Evolutionary conservation across 257 asterid genomes (phyloP).

Genomic region (Marsdenia floribunda): DNA sequence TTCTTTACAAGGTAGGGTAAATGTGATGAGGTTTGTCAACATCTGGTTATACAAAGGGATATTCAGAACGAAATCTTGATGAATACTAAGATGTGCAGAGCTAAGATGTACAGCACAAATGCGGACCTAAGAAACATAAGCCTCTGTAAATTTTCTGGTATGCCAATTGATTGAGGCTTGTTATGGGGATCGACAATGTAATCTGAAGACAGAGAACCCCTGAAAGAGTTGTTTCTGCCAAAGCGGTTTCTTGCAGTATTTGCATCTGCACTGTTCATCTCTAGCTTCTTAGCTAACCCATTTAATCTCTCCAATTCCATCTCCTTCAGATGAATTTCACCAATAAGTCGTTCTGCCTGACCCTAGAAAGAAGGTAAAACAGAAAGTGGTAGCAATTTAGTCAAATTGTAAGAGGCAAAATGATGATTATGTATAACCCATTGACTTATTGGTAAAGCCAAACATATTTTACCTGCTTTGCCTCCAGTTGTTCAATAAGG

Average conservation of each 20-base stretch:
- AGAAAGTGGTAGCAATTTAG: background rate
- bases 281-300: constrained; percentile 52
- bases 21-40: background rate
- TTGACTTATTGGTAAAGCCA: background rate
- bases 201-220: constrained; percentile 42
- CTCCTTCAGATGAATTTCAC: constrained; percentile 64
- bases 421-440: background rate
- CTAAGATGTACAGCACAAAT: constrained; percentile 65
- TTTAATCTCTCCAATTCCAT: constrained; percentile 74
- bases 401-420: background rate
- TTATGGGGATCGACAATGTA: constrained; percentile 43
- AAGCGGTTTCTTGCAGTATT: constrained; percentile 61
- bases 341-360: constrained; percentile 74
- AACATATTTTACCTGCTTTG: constrained; percentile 56
- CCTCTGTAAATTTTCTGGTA: constrained; percentile 67
- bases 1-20: background rate
- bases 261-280: constrained; percentile 42
- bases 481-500: constrained; percentile 84
- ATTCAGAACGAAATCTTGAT: constrained; percentile 66
- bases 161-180: constrained; percentile 50
- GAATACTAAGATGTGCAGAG: constrained; percentile 75
- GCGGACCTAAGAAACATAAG: constrained; percentile 82
- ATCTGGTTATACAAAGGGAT: background rate
- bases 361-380: constrained; percentile 40
- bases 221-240: constrained; percentile 49